Conservation (phyloP, 1,139 yeast genomes). For the Scheffersomyces titani region DNA sequence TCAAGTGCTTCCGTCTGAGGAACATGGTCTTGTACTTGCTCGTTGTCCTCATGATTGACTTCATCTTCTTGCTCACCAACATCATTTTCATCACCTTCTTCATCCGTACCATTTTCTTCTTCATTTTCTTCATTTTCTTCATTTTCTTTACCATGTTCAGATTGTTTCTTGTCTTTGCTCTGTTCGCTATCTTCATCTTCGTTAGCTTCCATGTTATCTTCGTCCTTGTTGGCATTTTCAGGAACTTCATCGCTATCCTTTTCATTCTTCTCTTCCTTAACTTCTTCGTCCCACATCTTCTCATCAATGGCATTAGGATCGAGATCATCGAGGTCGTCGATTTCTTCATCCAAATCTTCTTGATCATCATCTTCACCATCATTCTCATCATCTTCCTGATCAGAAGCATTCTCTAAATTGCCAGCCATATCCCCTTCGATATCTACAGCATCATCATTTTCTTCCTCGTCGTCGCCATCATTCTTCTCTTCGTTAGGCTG, state of each 20-base stretch:
- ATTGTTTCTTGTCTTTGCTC: slow-evolving; percentile 30
- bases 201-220: slow-evolving; percentile 65
- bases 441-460: slow-evolving; percentile 83
- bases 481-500: slow-evolving; percentile 71
- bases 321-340: slow-evolving; percentile 84
- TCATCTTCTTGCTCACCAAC: slow-evolving; percentile 82
- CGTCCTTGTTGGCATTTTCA: slow-evolving; percentile 48
- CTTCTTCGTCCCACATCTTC: slow-evolving; percentile 98
- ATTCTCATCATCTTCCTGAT: slow-evolving; percentile 62
- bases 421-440: slow-evolving; percentile 98
- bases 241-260: slow-evolving; percentile 72
- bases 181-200: slow-evolving; percentile 50
- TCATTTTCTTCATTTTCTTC: slow-evolving; percentile 31
- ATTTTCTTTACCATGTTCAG: slow-evolving; percentile 38
- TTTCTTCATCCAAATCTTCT: slow-evolving; percentile 80
- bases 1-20: slow-evolving; percentile 83
- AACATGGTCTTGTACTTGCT: slow-evolving; percentile 67
- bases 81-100: slow-evolving; percentile 58
- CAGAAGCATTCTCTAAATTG: slow-evolving; percentile 76
- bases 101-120: slow-evolving; percentile 35
- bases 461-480: slow-evolving; percentile 56
- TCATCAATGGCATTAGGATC: slow-evolving; percentile 97
- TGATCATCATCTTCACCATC: slow-evolving; percentile 54
- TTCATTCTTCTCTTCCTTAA: slow-evolving; percentile 70
- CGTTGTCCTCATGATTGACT: slow-evolving; percentile 70